phyloP scores from a whole-genome alignment of 2,329 filamentous ascomycete species.

The Aschersonia sp. region DNA sequence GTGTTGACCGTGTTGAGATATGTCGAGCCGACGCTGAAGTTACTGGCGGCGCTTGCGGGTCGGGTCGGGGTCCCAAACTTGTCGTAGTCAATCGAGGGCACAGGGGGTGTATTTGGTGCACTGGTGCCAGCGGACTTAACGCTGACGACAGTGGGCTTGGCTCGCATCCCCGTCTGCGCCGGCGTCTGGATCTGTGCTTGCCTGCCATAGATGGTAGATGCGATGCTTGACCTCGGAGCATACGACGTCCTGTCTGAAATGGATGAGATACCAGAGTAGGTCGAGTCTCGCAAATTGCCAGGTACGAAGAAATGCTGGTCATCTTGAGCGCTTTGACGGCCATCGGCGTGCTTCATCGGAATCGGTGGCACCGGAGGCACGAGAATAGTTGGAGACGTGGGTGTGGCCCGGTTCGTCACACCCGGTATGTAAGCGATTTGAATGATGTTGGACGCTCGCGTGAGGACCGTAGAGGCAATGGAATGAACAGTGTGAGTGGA shows the following conservation, averaged over 20 bases:
- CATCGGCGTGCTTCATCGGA: slow-evolving; percentile 47
- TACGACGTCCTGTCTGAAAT: slow-evolving; percentile 48
- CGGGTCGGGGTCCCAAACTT: slow-evolving; percentile 31
- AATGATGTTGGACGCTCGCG: slow-evolving; percentile 94
- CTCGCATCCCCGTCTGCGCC: slow-evolving; percentile 74
- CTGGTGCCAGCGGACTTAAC: slow-evolving; percentile 57
- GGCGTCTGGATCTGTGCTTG: slow-evolving; percentile 73
- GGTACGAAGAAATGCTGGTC: slow-evolving; percentile 92
- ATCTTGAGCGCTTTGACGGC: slow-evolving; percentile 38
- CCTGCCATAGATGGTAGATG: slow-evolving; percentile 87
- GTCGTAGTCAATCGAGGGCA: slow-evolving; percentile 55
- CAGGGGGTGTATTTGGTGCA: slow-evolving; percentile 49
- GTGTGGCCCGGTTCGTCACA: slow-evolving; percentile 80
- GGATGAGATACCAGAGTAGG: slow-evolving; percentile 64
- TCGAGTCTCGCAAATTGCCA: slow-evolving; percentile 78
- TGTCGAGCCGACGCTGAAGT: slow-evolving; percentile 54
- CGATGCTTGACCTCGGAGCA: slow-evolving; percentile 58
- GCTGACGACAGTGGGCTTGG: slow-evolving; percentile 84
- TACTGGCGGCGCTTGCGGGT: slow-evolving; percentile 40
- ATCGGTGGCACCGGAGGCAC: slow-evolving; percentile 92
- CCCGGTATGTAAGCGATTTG: slow-evolving; percentile 98
- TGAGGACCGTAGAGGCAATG: slow-evolving; percentile 89
- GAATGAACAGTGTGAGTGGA: slow-evolving; percentile 81
- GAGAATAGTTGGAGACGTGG: slow-evolving; percentile 65
- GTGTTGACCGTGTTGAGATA: slow-evolving; percentile 53